Evolutionary conservation across 257 asterid genomes (phyloP).

Genomic region (Rehmannia glutinosa): DNA sequence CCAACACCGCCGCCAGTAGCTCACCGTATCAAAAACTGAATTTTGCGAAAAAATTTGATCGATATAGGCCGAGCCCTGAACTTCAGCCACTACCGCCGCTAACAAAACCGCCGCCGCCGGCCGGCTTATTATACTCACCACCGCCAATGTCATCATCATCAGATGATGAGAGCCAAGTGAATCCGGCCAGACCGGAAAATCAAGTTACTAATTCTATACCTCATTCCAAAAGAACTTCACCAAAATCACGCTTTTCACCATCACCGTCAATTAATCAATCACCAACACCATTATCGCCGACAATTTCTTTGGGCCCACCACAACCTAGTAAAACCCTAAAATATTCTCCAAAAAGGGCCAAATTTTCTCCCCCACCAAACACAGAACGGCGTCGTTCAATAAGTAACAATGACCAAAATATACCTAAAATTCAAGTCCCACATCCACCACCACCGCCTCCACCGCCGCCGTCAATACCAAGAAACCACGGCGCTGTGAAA

Average conservation of each 20-base stretch:
- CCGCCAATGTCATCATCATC: constrained; percentile 91
- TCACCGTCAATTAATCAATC: constrained; percentile 54
- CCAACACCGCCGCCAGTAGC: constrained; percentile 30
- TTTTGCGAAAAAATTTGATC: constrained; percentile 38
- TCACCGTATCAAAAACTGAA: constrained; percentile 57
- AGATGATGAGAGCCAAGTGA: constrained; percentile 62
- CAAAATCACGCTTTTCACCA: constrained; percentile 54
- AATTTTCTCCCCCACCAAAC: constrained; percentile 62
- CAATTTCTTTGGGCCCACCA: constrained; percentile 23
- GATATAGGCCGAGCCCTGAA: constrained; percentile 72
- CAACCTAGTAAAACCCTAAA: constrained; percentile 38
- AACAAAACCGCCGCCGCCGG: constrained; percentile 59
- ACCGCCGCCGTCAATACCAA: constrained; percentile 22
- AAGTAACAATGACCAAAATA: constrained; percentile 20
- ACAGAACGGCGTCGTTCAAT: constrained; percentile 36
- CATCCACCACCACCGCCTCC: constrained; percentile 51
- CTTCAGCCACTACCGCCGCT: constrained; percentile 80
- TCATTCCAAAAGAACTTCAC: constrained; percentile 72
- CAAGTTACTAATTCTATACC: constrained; percentile 47
- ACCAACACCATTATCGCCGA: constrained; percentile 1
- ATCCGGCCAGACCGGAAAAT: constrained; percentile 22
- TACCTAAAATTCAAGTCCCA: constrained; percentile 30
- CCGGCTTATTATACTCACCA: constrained; percentile 47
- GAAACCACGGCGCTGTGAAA: constrained; percentile 25
- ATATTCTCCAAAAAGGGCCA: constrained; percentile 54